A percentile compares a stretch with the other conserved stretches of the same genome.
Evolutionary conservation across 495 filamentous ascomycete genomes (phyloP).

Genomic region (Podospora sp.): DNA sequence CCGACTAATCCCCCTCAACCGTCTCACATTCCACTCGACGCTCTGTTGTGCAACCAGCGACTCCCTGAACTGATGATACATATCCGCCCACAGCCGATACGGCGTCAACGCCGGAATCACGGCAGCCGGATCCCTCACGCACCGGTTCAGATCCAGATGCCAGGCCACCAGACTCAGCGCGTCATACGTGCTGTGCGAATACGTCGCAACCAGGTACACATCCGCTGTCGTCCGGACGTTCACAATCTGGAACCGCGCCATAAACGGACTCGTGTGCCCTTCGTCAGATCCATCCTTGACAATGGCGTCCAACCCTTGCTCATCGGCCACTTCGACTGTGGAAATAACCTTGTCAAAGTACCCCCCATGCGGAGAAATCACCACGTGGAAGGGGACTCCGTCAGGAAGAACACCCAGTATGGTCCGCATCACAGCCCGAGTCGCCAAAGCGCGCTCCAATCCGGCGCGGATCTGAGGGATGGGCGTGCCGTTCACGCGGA

Average conservation of each 20-base stretch:
- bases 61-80: too few species aligned
- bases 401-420: slow-evolving; percentile 18
- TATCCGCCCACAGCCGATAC: background rate
- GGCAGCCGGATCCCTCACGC: slow-evolving; percentile 15
- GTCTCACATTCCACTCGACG: too few species aligned
- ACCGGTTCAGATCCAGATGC: slow-evolving; percentile 22
- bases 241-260: slow-evolving; percentile 20
- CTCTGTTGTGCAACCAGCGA: too few species aligned
- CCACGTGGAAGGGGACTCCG: slow-evolving; percentile 19
- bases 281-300: background rate
- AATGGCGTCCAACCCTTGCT: background rate
- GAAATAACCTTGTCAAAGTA: slow-evolving; percentile 20
- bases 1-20: too few species aligned
- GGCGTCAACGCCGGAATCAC: background rate
- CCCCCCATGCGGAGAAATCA: slow-evolving; percentile 2
- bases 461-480: slow-evolving; percentile 16
- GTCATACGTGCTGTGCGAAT: slow-evolving; percentile 26
- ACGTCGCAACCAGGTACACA: slow-evolving; percentile 14
- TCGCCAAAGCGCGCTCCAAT: slow-evolving; percentile 16
- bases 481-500: slow-evolving; percentile 1
- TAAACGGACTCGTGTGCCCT: slow-evolving; percentile 15
- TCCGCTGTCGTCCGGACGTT: background rate
- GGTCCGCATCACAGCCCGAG: slow-evolving; percentile 23
- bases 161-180: slow-evolving; percentile 23
- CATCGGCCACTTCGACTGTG: background rate